Percentiles rank a stretch among this genome's conserved stretches.
Conservation (phyloP, 257 asterid genomes). For the Forsythia viridissima region DNA sequence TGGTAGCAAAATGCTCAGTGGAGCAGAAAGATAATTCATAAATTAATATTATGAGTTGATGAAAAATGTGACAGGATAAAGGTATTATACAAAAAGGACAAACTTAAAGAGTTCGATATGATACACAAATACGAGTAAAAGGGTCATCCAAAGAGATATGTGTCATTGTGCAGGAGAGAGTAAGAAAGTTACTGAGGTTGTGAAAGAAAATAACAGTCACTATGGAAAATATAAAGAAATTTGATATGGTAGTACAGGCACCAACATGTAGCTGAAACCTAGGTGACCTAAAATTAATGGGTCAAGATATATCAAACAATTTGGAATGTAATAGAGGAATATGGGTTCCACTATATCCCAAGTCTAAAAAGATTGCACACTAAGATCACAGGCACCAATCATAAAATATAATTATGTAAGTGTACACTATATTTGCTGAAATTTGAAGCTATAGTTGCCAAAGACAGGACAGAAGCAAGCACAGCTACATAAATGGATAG, state of each 20-base stretch:
- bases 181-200: background rate
- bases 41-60: slow-evolving; percentile 8
- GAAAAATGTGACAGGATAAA: slow-evolving; percentile 2
- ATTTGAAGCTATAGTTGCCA: background rate
- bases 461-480: slow-evolving; percentile 9
- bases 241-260: background rate
- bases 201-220: background rate
- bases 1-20: slow-evolving; percentile 13
- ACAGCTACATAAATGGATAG: slow-evolving; percentile 3
- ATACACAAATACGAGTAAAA: background rate
- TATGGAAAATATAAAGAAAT: background rate
- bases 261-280: slow-evolving; percentile 9
- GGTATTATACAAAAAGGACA: background rate
- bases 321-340: background rate
- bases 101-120: background rate
- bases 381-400: slow-evolving; percentile 5
- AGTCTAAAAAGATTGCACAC: slow-evolving; percentile 11
- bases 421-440: background rate
- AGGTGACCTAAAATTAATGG: slow-evolving; percentile 1
- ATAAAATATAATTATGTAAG: background rate
- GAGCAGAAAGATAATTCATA: slow-evolving; percentile 7
- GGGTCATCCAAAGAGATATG: background rate
- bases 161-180: background rate
- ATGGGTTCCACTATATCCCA: slow-evolving; percentile 10
- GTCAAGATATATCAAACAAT: background rate